Evolutionary conservation across 225 moss, liverwort and hornwort genomes (phyloP).

Genomic region (Physcomitrellopsis africana): DNA sequence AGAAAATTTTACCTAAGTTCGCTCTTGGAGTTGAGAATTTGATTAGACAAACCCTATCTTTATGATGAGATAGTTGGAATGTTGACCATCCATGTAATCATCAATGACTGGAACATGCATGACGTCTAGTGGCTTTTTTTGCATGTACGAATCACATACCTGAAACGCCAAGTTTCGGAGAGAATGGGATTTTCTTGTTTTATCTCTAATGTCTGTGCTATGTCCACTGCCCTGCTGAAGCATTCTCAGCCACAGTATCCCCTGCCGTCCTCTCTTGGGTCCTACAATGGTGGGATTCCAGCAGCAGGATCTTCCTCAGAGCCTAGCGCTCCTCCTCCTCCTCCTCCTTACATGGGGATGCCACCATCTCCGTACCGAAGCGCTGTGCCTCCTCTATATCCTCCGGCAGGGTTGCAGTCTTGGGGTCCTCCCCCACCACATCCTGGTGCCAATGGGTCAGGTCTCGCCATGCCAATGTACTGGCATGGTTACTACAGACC

Average conservation of each 20-base stretch:
- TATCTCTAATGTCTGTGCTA: constrained; percentile 37
- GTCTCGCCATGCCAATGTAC: constrained; percentile 93
- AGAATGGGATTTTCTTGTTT: neutral
- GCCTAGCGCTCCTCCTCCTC: constrained; percentile 64
- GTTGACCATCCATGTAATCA: neutral
- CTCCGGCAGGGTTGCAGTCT: constrained; percentile 70
- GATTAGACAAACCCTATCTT: too few species aligned
- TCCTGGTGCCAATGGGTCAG: constrained; percentile 77
- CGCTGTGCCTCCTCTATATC: constrained; percentile 81
- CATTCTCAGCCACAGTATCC: constrained; percentile 84
- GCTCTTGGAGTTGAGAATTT: too few species aligned
- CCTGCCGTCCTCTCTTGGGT: constrained; percentile 73
- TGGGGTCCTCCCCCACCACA: constrained; percentile 89
- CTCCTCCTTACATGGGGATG: constrained; percentile 82
- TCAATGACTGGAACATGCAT: neutral
- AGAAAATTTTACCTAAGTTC: too few species aligned
- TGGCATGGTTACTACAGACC: constrained; percentile 96
- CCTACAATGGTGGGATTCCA: constrained; percentile 69
- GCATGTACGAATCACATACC: neutral
- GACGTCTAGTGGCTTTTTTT: neutral
- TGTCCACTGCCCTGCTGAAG: constrained; percentile 41
- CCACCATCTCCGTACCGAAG: constrained; percentile 65
- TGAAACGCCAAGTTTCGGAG: neutral
- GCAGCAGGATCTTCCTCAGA: constrained; percentile 71
- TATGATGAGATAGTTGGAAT: neutral